Conservation (phyloP, 257 asterid species). For the Nicotiana paniculata region DNA sequence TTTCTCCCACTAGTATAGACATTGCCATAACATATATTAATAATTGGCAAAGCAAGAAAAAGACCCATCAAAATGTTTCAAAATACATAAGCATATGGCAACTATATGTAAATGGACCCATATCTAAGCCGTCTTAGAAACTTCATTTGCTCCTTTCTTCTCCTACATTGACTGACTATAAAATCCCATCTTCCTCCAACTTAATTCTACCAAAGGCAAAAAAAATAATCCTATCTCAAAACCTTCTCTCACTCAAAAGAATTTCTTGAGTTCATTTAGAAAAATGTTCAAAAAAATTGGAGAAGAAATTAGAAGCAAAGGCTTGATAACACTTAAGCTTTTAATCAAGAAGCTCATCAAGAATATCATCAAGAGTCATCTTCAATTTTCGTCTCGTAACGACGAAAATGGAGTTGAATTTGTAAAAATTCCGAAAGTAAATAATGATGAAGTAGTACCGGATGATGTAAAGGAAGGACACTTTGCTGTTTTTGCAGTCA, state of each 20-base stretch:
- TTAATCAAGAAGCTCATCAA: not conserved
- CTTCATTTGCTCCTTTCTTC: not conserved
- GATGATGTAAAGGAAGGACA: conserved; percentile 34
- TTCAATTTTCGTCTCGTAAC: not conserved
- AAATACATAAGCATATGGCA: not conserved
- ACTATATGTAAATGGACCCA: not conserved
- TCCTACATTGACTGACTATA: not conserved
- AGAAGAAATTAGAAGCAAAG: not conserved
- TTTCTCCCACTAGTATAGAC: not conserved
- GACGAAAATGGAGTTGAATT: not conserved
- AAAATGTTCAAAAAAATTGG: not conserved
- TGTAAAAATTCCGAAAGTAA: not conserved
- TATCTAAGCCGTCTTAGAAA: not conserved
- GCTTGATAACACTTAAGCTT: not conserved
- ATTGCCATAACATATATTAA: not conserved
- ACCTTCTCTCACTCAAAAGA: not conserved
- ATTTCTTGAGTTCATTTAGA: not conserved
- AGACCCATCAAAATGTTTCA: not conserved
- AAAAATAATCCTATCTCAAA: not conserved
- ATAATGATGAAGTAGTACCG: conserved; percentile 5
- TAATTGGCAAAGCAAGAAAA: not conserved
- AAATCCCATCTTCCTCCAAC: not conserved
- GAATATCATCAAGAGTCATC: not conserved
- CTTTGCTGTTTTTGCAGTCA: conserved; percentile 23
- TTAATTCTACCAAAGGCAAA: no score